A percentile compares a stretch with the other conserved stretches of the same genome.
phyloP scores from a whole-genome alignment of 1,284 basidiomycete species.

The Pseudozyma sp. region DNA sequence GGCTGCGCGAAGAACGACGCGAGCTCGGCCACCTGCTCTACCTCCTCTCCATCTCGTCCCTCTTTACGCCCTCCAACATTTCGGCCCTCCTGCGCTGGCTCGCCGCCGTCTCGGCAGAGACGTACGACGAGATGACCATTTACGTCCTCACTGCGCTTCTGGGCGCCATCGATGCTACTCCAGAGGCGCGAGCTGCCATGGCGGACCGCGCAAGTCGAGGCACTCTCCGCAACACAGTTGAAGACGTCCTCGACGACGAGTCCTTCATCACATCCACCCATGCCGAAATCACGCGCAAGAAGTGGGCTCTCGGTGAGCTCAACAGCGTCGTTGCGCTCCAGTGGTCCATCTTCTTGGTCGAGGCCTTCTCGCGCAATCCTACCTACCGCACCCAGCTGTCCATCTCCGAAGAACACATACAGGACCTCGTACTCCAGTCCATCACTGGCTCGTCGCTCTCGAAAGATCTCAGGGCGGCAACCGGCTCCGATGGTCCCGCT shows the following conservation, averaged over 20 bases:
- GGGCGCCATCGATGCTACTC: slow-evolving; percentile 76
- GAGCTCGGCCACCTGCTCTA: slow-evolving; percentile 63
- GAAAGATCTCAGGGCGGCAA: slow-evolving; percentile 74
- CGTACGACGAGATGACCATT: slow-evolving; percentile 72
- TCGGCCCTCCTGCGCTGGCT: slow-evolving; percentile 50
- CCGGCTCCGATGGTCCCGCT: slow-evolving; percentile 80
- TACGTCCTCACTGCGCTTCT: slow-evolving; percentile 80
- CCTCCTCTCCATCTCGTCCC: slow-evolving; percentile 59
- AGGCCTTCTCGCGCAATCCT: slow-evolving; percentile 56
- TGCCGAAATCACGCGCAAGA: slow-evolving; percentile 54
- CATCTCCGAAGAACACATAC: slow-evolving; percentile 55
- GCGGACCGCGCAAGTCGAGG: slow-evolving; percentile 47
- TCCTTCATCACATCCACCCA: slow-evolving; percentile 65
- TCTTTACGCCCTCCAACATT: slow-evolving; percentile 51
- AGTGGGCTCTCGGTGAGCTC: slow-evolving; percentile 80
- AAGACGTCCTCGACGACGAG: slow-evolving; percentile 55
- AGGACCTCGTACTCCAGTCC: slow-evolving; percentile 50
- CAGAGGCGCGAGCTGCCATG: slow-evolving; percentile 70
- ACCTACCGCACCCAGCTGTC: slow-evolving; percentile 55
- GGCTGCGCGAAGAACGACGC: slow-evolving; percentile 60
- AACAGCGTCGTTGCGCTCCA: slow-evolving; percentile 82
- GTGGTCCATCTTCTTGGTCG: slow-evolving; percentile 78
- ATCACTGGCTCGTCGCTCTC: slow-evolving; percentile 49
- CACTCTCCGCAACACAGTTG: slow-evolving; percentile 39
- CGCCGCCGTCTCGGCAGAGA: slow-evolving; percentile 51